Conservation (phyloP, 2,329 filamentous ascomycete genomes). For the Penicillium sp. region DNA sequence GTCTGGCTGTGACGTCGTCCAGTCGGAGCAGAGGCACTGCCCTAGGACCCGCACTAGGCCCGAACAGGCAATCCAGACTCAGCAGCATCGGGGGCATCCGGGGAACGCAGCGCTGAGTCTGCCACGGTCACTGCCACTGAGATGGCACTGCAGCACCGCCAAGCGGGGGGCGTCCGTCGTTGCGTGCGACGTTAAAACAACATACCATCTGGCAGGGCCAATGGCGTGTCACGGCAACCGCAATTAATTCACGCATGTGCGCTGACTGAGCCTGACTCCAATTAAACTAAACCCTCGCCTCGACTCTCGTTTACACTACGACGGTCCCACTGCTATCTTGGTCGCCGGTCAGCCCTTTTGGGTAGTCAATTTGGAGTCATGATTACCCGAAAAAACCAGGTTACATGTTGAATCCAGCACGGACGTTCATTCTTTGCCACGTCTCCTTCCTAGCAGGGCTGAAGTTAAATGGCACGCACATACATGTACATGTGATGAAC, state of each 20-base stretch:
- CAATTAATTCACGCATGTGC: slow-evolving; percentile 3
- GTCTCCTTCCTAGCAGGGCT: background rate
- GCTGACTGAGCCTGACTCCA: background rate
- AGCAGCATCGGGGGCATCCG: slow-evolving; percentile 2
- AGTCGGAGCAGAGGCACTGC: background rate
- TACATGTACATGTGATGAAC: too few relatives aligned
- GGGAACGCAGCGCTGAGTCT: background rate
- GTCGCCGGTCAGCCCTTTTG: slow-evolving; percentile 14
- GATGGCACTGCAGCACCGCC: slow-evolving; percentile 12
- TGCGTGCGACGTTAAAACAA: background rate
- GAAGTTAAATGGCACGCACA: too few relatives aligned
- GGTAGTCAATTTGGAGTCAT: slow-evolving; percentile 8
- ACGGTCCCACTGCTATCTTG: slow-evolving; percentile 7
- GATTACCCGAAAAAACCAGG: slow-evolving; percentile 4
- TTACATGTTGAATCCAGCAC: background rate
- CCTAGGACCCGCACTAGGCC: background rate
- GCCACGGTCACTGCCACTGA: slow-evolving; percentile 5
- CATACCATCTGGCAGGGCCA: background rate
- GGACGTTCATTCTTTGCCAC: too few relatives aligned
- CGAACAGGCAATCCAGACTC: background rate
- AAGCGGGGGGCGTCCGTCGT: background rate
- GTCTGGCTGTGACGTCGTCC: slow-evolving; percentile 9
- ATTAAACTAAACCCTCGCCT: background rate
- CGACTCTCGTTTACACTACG: slow-evolving; percentile 6
- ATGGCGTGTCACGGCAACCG: background rate